Evolutionary conservation across 768 basidiomycete genomes (phyloP).

Genomic region (Podaxis sp.): DNA sequence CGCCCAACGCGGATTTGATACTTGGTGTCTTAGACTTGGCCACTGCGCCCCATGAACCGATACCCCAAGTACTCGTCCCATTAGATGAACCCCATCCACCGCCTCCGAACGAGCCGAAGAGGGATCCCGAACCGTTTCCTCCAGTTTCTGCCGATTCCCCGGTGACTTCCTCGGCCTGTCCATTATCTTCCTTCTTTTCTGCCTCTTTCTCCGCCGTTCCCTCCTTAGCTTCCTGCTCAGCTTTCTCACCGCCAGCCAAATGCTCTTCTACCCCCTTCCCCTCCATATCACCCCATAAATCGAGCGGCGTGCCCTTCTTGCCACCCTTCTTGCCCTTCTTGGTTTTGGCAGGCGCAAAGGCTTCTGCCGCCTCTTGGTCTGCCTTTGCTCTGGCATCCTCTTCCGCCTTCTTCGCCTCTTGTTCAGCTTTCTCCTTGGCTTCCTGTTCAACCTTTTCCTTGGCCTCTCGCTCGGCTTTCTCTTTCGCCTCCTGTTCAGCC

Average conservation of each 20-base stretch:
- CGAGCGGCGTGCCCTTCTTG: conserved; percentile 7
- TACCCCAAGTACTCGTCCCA: not conserved
- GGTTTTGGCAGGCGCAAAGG: not conserved
- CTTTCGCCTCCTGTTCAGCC: conserved; percentile 15
- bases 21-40: conserved; percentile 8
- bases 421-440: conserved; percentile 1
- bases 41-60: conserved; percentile 11
- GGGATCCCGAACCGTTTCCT: conserved; percentile 14
- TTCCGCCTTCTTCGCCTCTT: conserved; percentile 2
- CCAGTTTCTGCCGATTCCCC: conserved; percentile 10
- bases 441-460: conserved; percentile 1
- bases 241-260: not conserved
- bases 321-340: conserved; percentile 14
- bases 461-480: not conserved
- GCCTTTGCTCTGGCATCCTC: conserved; percentile 12
- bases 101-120: conserved; percentile 12
- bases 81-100: not conserved
- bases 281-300: conserved; percentile 7
- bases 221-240: conserved; percentile 12
- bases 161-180: conserved; percentile 19
- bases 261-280: conserved; percentile 15
- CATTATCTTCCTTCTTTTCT: conserved; percentile 21
- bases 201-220: conserved; percentile 7
- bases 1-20: not conserved
- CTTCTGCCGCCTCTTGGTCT: not conserved